Base-by-base conservation (phyloP, 164 flowering plant species). In the Cinnamomum micranthum region DNA sequence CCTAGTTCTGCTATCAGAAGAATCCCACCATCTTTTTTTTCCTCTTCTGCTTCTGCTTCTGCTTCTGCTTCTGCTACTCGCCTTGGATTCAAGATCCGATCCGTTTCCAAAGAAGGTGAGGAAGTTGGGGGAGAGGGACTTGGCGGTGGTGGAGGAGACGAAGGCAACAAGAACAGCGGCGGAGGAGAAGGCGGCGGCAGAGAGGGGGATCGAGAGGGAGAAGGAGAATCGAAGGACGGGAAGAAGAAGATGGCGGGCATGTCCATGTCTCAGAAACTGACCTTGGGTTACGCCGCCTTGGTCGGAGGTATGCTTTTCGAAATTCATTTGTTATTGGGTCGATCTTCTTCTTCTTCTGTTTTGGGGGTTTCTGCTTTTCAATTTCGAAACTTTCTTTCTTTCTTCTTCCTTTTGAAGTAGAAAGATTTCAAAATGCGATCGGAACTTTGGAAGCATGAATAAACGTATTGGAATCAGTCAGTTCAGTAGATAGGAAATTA, bases 241-340 rank as follows among this genome's bases (percentile, higher is more conserved):
- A 77, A 71, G 75, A 85, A 80, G 83, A 86, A 85, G 80, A 76
- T 35, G 73, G 35, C 60, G 55, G 89, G 75, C 17, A 74, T 92
- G 87, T 89, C 91, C 0, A 88, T 92, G 92, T 94, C 98, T 25
- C 98, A 94, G 86, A 92, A 94, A 27, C 73, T 94, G 70, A 94
- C 97, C 27, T 82, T 94, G 7, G 97, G 89, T 23, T 94, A 92
- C 71, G 98, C 98, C 76, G 90, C 89, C n/a, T 87, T 94, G 17
- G 88, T 94, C 65, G 98, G 94, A 79, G 87, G 94, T 88, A 76
- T 62, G 50, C 22, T 50, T 23, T n/a, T 70, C 5, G 10, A 4
- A n/a, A 2, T 7, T n/a, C 33, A 9, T n/a, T 14, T 31, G 25
- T 25, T 41, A 1, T 1, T 41, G 47, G 47, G 47, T 41, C 47